phyloP scores from a whole-genome alignment of 257 asterid genomes.

The Anisodus acutangulus region DNA sequence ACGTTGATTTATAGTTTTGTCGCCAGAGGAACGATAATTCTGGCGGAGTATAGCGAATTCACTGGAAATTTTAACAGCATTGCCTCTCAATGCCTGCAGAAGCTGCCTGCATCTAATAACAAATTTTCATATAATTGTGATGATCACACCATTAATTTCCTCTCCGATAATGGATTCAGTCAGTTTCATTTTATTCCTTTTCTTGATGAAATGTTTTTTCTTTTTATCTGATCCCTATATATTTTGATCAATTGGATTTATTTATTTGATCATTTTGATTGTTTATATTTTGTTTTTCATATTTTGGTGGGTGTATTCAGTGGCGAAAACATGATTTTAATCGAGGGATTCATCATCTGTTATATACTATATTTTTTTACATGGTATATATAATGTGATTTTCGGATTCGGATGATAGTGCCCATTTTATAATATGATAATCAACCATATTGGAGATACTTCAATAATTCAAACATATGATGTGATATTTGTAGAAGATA shows the following conservation, averaged over 20 bases:
- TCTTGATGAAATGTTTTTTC: not conserved
- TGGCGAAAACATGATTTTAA: too few relatives aligned
- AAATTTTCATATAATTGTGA: slow-evolving; percentile 59
- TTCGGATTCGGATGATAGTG: too few relatives aligned
- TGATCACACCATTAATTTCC: slow-evolving; percentile 60
- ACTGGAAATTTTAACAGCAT: slow-evolving; percentile 54
- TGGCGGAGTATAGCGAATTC: slow-evolving; percentile 58
- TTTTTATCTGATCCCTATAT: not conserved
- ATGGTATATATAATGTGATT: not conserved
- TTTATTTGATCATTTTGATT: not conserved
- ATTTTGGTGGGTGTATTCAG: too few relatives aligned
- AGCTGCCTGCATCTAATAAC: slow-evolving; percentile 53
- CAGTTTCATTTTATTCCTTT: slow-evolving; percentile 28
- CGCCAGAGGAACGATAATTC: slow-evolving; percentile 51
- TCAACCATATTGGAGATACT: not conserved
- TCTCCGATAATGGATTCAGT: slow-evolving; percentile 62
- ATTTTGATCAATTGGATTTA: not conserved
- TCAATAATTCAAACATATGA: not conserved
- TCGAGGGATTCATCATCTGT: too few relatives aligned
- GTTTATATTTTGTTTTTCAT: too few relatives aligned
- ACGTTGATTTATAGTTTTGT: slow-evolving; percentile 56
- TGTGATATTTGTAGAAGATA: not conserved
- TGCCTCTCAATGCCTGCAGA: slow-evolving; percentile 60
- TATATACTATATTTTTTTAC: too few relatives aligned
- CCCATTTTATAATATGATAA: not conserved